phyloP scores from a whole-genome alignment of 139 green algal species.

The Micractinium conductrix region DNA sequence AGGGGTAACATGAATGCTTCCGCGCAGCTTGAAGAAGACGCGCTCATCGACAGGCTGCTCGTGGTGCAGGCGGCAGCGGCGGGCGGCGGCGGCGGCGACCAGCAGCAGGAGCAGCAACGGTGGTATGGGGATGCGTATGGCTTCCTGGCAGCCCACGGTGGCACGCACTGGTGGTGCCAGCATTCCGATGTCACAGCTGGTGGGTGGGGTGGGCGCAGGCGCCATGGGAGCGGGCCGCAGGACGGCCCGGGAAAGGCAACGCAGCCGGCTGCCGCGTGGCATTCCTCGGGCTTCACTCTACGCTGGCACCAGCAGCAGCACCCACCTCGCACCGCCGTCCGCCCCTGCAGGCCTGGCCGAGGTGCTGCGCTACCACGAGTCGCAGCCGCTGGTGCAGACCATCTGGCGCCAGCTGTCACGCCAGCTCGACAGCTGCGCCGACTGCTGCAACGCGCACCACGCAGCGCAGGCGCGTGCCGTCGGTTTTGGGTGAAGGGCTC shows the following conservation, averaged over 20 bases:
- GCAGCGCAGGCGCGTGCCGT: conserved; percentile 35
- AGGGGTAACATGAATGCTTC: neutral
- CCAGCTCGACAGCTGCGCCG: conserved; percentile 35
- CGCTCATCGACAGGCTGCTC: neutral
- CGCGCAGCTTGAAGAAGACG: neutral
- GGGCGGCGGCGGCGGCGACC: neutral
- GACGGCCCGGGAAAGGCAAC: too few relatives aligned
- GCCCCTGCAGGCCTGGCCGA: conserved; percentile 22
- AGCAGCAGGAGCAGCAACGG: conserved; percentile 1
- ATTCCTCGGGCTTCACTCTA: too few relatives aligned
- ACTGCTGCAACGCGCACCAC: conserved; percentile 44
- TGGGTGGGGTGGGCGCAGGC: too few relatives aligned
- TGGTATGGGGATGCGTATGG: conserved; percentile 39
- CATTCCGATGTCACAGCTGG: conserved; percentile 26
- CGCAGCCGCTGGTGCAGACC: conserved; percentile 44
- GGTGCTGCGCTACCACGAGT: conserved; percentile 31
- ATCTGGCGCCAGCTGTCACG: conserved; percentile 29
- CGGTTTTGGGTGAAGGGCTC: too few relatives aligned
- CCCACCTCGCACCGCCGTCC: neutral
- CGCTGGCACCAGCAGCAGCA: too few relatives aligned
- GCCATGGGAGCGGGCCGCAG: too few relatives aligned
- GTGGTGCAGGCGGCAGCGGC: neutral
- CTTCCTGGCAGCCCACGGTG: conserved; percentile 24
- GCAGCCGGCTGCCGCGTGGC: too few relatives aligned
- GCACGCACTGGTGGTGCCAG: conserved; percentile 49